These are phyloP conservation scores for Chalciporus chontae DNA, from an alignment of 768 basidiomycete species.

Conservation along the genomic window DNA sequence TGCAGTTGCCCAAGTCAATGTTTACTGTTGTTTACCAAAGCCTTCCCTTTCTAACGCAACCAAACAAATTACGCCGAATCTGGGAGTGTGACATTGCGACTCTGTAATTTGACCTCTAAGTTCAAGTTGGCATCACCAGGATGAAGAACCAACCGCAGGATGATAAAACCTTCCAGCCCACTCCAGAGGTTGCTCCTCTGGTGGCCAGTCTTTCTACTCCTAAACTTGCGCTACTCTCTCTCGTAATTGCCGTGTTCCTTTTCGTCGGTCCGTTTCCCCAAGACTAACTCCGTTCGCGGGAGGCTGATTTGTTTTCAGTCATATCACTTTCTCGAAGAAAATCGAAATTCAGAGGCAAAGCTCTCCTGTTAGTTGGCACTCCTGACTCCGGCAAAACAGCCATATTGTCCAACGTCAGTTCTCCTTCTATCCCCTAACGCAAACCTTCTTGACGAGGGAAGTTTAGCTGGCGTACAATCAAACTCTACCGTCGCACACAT, in stretches of 20 bases:
- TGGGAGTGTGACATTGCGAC: background rate
- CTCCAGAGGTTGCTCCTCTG: slow-evolving; percentile 36
- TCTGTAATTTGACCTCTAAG: background rate
- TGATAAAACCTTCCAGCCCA: slow-evolving; percentile 8
- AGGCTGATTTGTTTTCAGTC: slow-evolving; percentile 37
- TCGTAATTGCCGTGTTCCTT: slow-evolving; percentile 41
- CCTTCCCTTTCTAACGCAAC: slow-evolving; percentile 10
- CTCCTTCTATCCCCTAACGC: background rate
- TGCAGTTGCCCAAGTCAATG: background rate
- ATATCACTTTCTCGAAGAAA: slow-evolving; percentile 41
- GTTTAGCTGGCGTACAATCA: slow-evolving; percentile 62
- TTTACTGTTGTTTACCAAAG: slow-evolving; percentile 14
- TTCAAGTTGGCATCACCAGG: background rate
- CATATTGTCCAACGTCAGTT: slow-evolving; percentile 64
- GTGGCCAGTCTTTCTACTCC: slow-evolving; percentile 37
- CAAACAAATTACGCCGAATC: slow-evolving; percentile 17
- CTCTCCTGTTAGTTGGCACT: slow-evolving; percentile 73
- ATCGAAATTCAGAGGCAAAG: slow-evolving; percentile 48
- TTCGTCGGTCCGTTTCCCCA: slow-evolving; percentile 38
- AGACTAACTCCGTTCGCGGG: background rate
- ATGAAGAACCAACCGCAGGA: slow-evolving; percentile 14
- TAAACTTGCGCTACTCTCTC: slow-evolving; percentile 39
- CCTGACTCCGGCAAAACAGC: slow-evolving; percentile 81
- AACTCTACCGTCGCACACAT: slow-evolving; percentile 67
- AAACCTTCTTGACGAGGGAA: slow-evolving; percentile 11